Base-by-base conservation (phyloP, 1,284 basidiomycete genomes). In the Ustilago xerochloae region DNA sequence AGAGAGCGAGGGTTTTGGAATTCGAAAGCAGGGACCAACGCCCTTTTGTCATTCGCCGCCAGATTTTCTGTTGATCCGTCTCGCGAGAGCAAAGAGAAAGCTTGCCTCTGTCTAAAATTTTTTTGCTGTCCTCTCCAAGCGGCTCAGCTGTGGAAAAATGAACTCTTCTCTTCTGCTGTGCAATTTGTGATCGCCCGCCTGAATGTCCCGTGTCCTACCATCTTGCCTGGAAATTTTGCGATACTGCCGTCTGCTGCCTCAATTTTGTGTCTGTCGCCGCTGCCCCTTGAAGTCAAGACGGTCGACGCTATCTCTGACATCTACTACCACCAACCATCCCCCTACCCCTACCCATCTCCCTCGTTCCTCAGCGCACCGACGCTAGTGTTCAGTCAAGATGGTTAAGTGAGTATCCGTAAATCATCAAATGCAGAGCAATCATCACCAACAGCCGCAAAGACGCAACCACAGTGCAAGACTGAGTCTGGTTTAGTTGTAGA, bases 351-450 rank as follows among this genome's bases (percentile, higher is more conserved):
- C 38, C 65, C 65, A 56, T 62, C 67, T 68, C 64, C 58, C 61
- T 61, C 70, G 53, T 57, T 50, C 64, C 54, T 43, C 36, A 68
- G 57, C 60, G 71, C 71, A 57, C 28, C 57, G 62, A 68, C 70
- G 64, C 65, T 74, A 74, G 63, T 61, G 71, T 64, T 59, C 62
- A 58, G 66, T 75, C 72, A 75, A 75, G 72, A 75, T 75, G 72
- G 72, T 75, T 70, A 75, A 75, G 72, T 75, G 67, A 75, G 72
- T 75, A 62, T 59, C 20, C 12, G 4, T 29, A 29, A 53, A 38
- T 18, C 28, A 18, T 50, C 13, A 26, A 16, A 20, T n/a, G n/a
- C n/a, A 15, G n/a, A 36, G 7, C 51, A 59, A 32, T 36, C 29
- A 8, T n/a, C 52, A 60, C 45, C 63, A 41, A 20, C 41, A 32